Conservation (phyloP, 768 basidiomycete genomes). For the Leccinum longicurvipes region DNA sequence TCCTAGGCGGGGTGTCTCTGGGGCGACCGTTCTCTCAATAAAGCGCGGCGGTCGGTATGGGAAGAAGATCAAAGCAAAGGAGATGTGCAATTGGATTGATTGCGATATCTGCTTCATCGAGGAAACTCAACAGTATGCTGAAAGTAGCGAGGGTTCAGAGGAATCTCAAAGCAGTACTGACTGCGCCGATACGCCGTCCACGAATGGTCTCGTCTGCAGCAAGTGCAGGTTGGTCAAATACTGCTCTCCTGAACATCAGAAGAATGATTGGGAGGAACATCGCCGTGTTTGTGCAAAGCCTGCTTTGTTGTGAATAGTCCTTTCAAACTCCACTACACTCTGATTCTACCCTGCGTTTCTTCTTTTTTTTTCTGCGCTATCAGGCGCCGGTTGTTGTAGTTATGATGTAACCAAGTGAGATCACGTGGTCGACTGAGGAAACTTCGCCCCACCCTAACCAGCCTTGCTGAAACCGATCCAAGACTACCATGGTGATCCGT, state of each 20-base stretch:
- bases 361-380: not conserved
- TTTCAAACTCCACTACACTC: not conserved
- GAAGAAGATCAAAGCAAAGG: constrained; percentile 48
- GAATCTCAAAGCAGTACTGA: constrained; percentile 44
- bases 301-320: constrained; percentile 11
- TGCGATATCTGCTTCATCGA: constrained; percentile 61
- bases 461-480: not conserved
- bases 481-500: constrained; percentile 47
- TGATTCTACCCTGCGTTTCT: not conserved
- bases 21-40: constrained; percentile 60
- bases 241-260: constrained; percentile 72
- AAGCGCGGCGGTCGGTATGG: constrained; percentile 51
- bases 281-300: constrained; percentile 59
- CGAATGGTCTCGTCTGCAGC: constrained; percentile 62
- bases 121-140: constrained; percentile 31
- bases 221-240: constrained; percentile 78
- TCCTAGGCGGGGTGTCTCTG: constrained; percentile 59
- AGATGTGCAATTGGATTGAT: constrained; percentile 85
- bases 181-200: constrained; percentile 29
- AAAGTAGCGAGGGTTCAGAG: constrained; percentile 44
- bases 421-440: not conserved
- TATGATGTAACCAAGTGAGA: not conserved
- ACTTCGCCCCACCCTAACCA: not conserved
- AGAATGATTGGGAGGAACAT: constrained; percentile 77
- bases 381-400: not conserved